phyloP scores from a whole-genome alignment of 2,329 filamentous ascomycete genomes.

The Venturia carpophila region DNA sequence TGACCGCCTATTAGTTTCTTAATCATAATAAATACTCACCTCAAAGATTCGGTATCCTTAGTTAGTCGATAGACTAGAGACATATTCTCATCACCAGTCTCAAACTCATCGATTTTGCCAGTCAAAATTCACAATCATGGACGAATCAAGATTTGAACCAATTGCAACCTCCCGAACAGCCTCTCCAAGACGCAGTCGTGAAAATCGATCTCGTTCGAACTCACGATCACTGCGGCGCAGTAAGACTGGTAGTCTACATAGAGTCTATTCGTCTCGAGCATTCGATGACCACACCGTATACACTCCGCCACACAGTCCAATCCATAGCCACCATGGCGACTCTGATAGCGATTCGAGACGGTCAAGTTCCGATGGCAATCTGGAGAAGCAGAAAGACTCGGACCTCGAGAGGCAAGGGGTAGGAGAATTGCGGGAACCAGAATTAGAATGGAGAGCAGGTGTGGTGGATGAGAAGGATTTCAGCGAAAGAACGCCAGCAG shows the following conservation, averaged over 20 bases:
- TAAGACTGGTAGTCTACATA: neutral
- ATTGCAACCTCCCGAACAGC: neutral
- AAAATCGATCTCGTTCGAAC: slow-evolving; percentile 11
- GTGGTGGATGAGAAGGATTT: slow-evolving; percentile 15
- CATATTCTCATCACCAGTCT: neutral
- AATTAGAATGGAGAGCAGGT: slow-evolving; percentile 10
- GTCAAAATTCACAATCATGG: neutral
- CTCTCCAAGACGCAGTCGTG: neutral
- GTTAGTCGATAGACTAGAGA: neutral
- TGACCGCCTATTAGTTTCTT: neutral
- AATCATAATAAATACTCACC: neutral
- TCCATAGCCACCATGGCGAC: neutral
- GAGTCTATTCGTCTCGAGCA: slow-evolving; percentile 14
- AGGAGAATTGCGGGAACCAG: slow-evolving; percentile 3
- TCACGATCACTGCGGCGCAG: slow-evolving; percentile 13
- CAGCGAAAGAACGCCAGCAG: neutral
- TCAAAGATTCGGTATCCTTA: neutral
- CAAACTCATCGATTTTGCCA: neutral
- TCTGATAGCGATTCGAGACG: neutral
- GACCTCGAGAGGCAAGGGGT: slow-evolving; percentile 15
- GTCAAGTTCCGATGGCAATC: neutral
- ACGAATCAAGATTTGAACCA: slow-evolving; percentile 15
- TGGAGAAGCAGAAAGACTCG: neutral
- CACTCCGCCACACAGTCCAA: neutral
- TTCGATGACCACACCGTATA: slow-evolving; percentile 17